Evolutionary conservation across 2,329 filamentous ascomycete species (phyloP).

Genomic region (Knufia fluminis): DNA sequence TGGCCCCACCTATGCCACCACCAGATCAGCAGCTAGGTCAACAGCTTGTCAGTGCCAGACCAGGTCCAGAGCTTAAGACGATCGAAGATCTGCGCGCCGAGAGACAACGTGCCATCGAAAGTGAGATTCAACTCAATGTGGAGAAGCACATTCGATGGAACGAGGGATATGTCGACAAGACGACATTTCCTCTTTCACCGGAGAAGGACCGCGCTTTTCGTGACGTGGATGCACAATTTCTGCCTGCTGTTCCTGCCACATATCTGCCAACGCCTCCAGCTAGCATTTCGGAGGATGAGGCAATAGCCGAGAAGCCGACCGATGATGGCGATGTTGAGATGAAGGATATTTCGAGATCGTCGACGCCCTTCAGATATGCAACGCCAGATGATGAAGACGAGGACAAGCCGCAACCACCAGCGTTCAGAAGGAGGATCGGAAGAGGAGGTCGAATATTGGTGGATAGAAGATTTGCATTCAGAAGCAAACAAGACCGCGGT

Average conservation of each 20-base stretch:
- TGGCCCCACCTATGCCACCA: constrained; percentile 25
- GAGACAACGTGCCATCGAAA: constrained; percentile 69
- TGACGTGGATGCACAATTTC: constrained; percentile 39
- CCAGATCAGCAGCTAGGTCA: constrained; percentile 51
- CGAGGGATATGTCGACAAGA: constrained; percentile 77
- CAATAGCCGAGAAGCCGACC: constrained; percentile 11
- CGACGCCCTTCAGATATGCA: constrained; percentile 29
- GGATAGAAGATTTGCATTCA: constrained; percentile 63
- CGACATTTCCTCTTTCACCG: constrained; percentile 73
- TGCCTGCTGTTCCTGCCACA: constrained; percentile 55
- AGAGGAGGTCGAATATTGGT: constrained; percentile 79
- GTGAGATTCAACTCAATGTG: constrained; percentile 77
- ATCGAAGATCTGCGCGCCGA: constrained; percentile 70
- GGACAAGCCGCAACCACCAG: constrained; percentile 41
- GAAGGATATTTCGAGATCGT: constrained; percentile 25
- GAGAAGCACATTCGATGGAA: constrained; percentile 89
- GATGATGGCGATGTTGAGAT: constrained; percentile 16
- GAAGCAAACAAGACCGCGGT: constrained; percentile 35
- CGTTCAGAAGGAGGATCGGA: constrained; percentile 75
- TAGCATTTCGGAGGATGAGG: constrained; percentile 36
- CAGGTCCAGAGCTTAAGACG: constrained; percentile 66
- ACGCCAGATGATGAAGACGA: constrained; percentile 36
- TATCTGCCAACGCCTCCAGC: constrained; percentile 48
- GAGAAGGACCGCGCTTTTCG: constrained; percentile 56
- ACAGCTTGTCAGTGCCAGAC: constrained; percentile 47